These are phyloP conservation scores for Hansenula anomala DNA, from an alignment of 1,139 yeast genomes.

Conservation along the genomic window DNA sequence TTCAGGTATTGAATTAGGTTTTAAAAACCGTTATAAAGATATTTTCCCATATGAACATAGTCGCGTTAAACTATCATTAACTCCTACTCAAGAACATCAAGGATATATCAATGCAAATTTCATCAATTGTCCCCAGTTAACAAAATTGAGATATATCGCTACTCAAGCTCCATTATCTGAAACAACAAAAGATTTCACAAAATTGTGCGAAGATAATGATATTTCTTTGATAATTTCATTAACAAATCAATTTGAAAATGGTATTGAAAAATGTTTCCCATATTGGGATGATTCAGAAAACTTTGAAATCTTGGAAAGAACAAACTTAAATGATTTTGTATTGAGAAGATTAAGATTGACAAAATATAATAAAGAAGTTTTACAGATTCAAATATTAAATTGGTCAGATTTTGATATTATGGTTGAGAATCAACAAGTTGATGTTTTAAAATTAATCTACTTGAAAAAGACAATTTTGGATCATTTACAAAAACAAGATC, in stretches of 20 bases:
- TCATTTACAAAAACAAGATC: constrained; percentile 7
- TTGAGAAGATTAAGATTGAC: constrained; percentile 34
- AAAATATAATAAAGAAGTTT: constrained; percentile 30
- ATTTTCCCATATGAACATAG: constrained; percentile 78
- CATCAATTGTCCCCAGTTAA: constrained; percentile 27
- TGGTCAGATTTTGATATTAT: constrained; percentile 82
- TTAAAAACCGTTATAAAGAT: constrained; percentile 74
- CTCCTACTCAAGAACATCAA: constrained; percentile 16
- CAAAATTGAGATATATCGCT: constrained; percentile 54
- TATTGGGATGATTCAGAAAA: constrained; percentile 39
- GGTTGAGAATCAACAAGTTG: constrained; percentile 23
- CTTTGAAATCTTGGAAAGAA: constrained; percentile 10
- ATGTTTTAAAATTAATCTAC: constrained; percentile 27
- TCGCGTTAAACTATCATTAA: constrained; percentile 42
- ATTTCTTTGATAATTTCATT: constrained; percentile 64
- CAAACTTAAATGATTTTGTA: constrained; percentile 18
- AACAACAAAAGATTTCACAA: constrained; percentile 75
- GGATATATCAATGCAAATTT: constrained; percentile 63
- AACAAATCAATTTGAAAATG: constrained; percentile 54
- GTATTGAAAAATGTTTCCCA: constrained; percentile 48
- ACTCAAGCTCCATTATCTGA: constrained; percentile 79
- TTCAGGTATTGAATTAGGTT: constrained; percentile 72
- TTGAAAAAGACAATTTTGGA: constrained; percentile 23
- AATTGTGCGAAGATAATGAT: constrained; percentile 54
- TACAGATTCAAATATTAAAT: constrained; percentile 62